Base-by-base conservation (phyloP, 1,284 basidiomycete genomes). In the Microbotryum intermedium region DNA sequence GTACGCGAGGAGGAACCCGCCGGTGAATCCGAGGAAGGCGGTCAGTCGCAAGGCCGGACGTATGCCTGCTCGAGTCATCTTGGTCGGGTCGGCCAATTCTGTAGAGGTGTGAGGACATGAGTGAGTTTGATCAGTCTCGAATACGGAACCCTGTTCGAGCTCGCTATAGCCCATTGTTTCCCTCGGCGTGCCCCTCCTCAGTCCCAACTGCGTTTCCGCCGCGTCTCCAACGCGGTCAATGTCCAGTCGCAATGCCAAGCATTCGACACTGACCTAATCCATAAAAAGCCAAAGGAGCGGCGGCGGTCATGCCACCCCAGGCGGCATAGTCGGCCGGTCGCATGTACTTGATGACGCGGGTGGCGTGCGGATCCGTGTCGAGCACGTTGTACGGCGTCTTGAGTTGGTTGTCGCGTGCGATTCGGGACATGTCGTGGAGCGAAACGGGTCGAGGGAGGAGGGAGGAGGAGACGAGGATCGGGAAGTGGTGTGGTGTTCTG, bases 1-100 rank as follows among this genome's bases (percentile, higher is more conserved):
- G 79, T 97, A 97, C 21, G 94, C 91, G 59, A 94, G 76, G 70
- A 97, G 75, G 82, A 97, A 98, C 9, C 94, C 94, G 44, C 88
- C 93, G 55, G 83, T 71, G 70, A 80, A 88, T 79, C 74, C 94
- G 81, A 76, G 86, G 76, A 72, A 86, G 55, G 69, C 80, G 72
- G 69, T 81, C 70, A 74, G 77, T 68, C 72, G 79, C 72, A 74
- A 77, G 53, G 71, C 77, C 62, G 58, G 75, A 70, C 66, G 53
- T 13, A 71, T 47, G 53, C 61, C 66, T 48, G 29, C 54, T 13
- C 57, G 63, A 20, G 42, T 43, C 30, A 65, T 55, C 28, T 48
- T 42, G 8, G 66, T 58, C 45, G 70, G 67, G 63, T 70, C 74
- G 76, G 76, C 78, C 73, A 80, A 76, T 68, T 82, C 80, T 81